A percentile compares a stretch with the other conserved stretches of the same genome.
These are phyloP conservation scores for Ascochyta fabae DNA, from an alignment of 2,329 filamentous ascomycete species.

Conservation along the genomic window DNA sequence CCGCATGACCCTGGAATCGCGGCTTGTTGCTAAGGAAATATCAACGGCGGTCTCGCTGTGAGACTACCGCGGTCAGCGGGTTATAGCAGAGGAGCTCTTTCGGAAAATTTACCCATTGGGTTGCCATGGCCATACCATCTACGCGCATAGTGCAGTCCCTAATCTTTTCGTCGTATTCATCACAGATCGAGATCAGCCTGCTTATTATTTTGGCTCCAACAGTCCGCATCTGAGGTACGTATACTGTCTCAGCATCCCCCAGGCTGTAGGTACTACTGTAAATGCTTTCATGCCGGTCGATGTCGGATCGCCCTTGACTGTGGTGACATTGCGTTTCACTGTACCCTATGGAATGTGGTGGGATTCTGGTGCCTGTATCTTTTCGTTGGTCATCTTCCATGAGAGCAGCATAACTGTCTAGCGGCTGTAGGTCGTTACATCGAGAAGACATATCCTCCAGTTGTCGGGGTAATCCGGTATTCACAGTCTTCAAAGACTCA, in stretches of 20 bases:
- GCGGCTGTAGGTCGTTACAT: not conserved
- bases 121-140: constrained; percentile 35
- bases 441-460: not conserved
- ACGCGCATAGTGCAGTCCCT: constrained; percentile 25
- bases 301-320: no score
- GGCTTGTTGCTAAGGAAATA: constrained; percentile 24
- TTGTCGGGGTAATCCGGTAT: no score
- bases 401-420: not conserved
- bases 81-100: constrained; percentile 5
- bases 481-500: no score
- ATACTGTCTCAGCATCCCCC: no score
- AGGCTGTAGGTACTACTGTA: no score
- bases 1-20: constrained; percentile 27
- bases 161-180: constrained; percentile 31
- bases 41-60: constrained; percentile 19
- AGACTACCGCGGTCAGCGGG: no score
- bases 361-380: no score
- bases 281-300: no score
- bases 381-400: no score
- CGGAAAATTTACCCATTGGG: constrained; percentile 26
- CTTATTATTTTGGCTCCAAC: constrained; percentile 13
- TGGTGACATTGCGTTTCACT: no score
- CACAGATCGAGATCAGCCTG: constrained; percentile 18
- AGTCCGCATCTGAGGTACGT: no score
- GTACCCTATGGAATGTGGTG: no score